Percentiles rank a stretch among this genome's conserved stretches.
Conservation (phyloP, 2,329 filamentous ascomycete genomes). For the Septoria petroselini region DNA sequence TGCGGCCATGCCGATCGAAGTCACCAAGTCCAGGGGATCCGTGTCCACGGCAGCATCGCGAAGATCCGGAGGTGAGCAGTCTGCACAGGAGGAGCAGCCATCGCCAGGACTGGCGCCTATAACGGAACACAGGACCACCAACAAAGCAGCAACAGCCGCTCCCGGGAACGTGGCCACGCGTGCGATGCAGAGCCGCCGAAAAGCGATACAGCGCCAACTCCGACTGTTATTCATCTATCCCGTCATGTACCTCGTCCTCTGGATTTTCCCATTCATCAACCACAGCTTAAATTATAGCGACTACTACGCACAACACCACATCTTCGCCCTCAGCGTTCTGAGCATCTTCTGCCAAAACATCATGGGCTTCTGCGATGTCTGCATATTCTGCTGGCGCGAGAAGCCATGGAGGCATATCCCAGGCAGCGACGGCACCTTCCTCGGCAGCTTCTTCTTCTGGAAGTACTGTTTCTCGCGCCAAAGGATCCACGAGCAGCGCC, state of each 20-base stretch:
- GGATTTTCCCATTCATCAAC: slow-evolving; percentile 67
- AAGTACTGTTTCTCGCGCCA: slow-evolving; percentile 16
- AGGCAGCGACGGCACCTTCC: slow-evolving; percentile 43
- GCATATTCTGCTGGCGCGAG: slow-evolving; percentile 67
- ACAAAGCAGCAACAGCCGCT: not conserved
- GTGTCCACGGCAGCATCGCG: slow-evolving; percentile 26
- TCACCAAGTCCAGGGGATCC: slow-evolving; percentile 24
- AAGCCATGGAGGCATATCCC: slow-evolving; percentile 64
- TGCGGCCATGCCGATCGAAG: slow-evolving; percentile 17
- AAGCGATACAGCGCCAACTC: slow-evolving; percentile 52
- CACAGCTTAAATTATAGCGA: slow-evolving; percentile 61
- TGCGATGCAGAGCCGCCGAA: slow-evolving; percentile 22
- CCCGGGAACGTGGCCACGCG: slow-evolving; percentile 18
- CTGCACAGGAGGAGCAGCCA: slow-evolving; percentile 15
- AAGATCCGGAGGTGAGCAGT: slow-evolving; percentile 20
- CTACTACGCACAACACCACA: slow-evolving; percentile 49
- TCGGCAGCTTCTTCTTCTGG: slow-evolving; percentile 41
- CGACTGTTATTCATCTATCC: slow-evolving; percentile 75
- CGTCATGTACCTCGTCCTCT: slow-evolving; percentile 66
- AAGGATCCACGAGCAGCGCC: slow-evolving; percentile 17
- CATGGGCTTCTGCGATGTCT: slow-evolving; percentile 66
- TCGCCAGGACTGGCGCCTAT: slow-evolving; percentile 27
- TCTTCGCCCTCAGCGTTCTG: slow-evolving; percentile 56
- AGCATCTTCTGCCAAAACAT: slow-evolving; percentile 58
- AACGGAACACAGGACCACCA: slow-evolving; percentile 23